Evolutionary conservation across 2,329 filamentous ascomycete species (phyloP).

Genomic region (Neofusicoccum kwambonambiense): DNA sequence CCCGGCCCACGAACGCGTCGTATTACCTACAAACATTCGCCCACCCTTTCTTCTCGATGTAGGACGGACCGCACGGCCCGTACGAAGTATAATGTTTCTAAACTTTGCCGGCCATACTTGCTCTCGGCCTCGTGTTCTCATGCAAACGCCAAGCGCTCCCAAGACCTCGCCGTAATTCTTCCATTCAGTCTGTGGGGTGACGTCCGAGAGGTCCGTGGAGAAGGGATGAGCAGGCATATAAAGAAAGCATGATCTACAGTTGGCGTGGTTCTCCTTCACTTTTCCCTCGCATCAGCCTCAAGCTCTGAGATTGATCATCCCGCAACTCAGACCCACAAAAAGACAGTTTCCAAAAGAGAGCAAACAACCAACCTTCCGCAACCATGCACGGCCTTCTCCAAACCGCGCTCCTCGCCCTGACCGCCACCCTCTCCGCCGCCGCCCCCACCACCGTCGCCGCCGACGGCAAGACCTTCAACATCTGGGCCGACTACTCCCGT

Average conservation of each 20-base stretch:
- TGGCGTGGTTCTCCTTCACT: neutral
- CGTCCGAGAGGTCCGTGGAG: neutral
- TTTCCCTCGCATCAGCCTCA: neutral
- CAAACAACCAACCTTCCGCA: neutral
- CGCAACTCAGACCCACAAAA: neutral
- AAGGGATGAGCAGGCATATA: neutral
- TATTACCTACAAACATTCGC: neutral
- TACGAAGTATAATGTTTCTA: neutral
- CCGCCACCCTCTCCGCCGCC: neutral
- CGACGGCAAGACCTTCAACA: neutral
- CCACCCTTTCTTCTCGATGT: neutral
- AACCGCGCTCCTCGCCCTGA: neutral
- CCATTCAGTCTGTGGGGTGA: neutral
- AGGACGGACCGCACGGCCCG: neutral
- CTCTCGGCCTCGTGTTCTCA: neutral
- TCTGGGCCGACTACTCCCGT: constrained; percentile 4
- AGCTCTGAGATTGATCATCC: no score
- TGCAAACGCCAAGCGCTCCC: neutral
- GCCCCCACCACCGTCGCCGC: neutral
- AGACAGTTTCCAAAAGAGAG: neutral
- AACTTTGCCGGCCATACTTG: neutral
- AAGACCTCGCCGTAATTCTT: neutral
- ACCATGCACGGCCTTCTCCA: neutral
- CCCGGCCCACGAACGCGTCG: neutral
- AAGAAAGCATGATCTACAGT: neutral